Evolutionary conservation across 2,329 filamentous ascomycete genomes (phyloP), one percentile per base, ranked within the genome.

Genomic region (Cladosporium colombiae): DNA sequence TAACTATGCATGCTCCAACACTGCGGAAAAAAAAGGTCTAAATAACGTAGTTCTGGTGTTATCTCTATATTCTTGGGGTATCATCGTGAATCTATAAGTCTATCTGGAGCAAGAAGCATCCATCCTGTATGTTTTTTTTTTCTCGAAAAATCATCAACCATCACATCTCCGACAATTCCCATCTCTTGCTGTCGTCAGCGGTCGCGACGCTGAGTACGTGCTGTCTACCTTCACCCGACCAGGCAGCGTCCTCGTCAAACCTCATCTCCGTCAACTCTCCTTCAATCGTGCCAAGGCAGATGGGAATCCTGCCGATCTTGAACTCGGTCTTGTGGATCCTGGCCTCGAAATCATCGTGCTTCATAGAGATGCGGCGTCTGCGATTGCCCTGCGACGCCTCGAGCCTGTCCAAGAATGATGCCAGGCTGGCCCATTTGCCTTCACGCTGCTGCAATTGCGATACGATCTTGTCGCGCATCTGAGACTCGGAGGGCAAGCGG

Each of bases 241-340:
- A 18, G 14, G 14, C 33, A 52, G 69, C 67, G 35, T 69, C 60
- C 25, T 40, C 23, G 2, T 65, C 67, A 59, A 74, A 71, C 21
- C 44, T 67, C 65, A 75, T 65, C 31, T 71, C 68, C n/a, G 65
- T 72, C 49, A 74, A 66, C 29, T 70, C 69, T 35, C 71, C 71
- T 25, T 69, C 66, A 44, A 75, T 46, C 2, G 72, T 75, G 40
- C 68, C 71, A 31, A 75, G 58, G 57, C 72, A 74, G 13, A 73
- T 61, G n/a, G 74, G 74, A 11, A 74, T 68, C 29, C 74, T 68
- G 5, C 68, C 70, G 21, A 74, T 66, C 55, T 70, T 68, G 31
- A 27, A 50, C 37, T 49, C 62, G 25, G 49, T 44, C 33, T 44
- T 60, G 8, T 46, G 29, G 8, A 27, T 2, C 7, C 44, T 27